These are phyloP conservation scores for Laguncularia racemosa DNA, from an alignment of 345 rosid genomes.

Conservation along the genomic window DNA sequence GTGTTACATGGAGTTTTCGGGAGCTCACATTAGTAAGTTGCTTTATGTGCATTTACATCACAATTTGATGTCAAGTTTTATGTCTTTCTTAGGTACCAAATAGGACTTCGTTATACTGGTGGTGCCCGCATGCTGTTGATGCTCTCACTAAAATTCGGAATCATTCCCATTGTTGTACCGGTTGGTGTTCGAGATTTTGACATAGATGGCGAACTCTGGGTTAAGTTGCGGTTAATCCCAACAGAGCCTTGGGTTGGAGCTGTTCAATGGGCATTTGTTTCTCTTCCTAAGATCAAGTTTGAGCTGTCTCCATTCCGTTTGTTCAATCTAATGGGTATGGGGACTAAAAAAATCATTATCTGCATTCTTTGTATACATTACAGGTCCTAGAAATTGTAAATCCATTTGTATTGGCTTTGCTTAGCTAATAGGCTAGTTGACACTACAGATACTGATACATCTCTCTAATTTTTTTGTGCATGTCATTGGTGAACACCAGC, in stretches of 20 bases:
- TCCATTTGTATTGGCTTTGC: slow-evolving; percentile 6
- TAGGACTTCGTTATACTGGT: slow-evolving; percentile 94
- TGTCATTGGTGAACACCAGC: slow-evolving; percentile 54
- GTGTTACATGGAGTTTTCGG: not conserved
- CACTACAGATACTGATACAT: slow-evolving; percentile 17
- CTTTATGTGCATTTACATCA: too few relatives aligned
- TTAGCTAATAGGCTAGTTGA: too few relatives aligned
- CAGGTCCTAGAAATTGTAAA: not conserved
- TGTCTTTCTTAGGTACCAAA: slow-evolving; percentile 71
- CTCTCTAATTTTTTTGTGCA: slow-evolving; percentile 22
- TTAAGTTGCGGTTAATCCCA: slow-evolving; percentile 83
- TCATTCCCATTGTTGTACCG: slow-evolving; percentile 78
- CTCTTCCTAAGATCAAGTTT: slow-evolving; percentile 93
- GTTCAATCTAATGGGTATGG: slow-evolving; percentile 93
- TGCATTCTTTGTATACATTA: slow-evolving; percentile 1
- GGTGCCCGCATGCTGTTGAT: slow-evolving; percentile 88
- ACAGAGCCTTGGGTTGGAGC: slow-evolving; percentile 95
- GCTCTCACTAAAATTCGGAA: slow-evolving; percentile 83
- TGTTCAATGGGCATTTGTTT: slow-evolving; percentile 92
- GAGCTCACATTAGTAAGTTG: too few relatives aligned
- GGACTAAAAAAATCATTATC: not conserved
- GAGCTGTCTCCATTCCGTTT: slow-evolving; percentile 88
- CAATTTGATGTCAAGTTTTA: slow-evolving; percentile 1
- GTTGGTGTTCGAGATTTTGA: slow-evolving; percentile 93
- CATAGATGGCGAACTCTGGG: slow-evolving; percentile 99